Evolutionary conservation across 352 stramenopile genomes (phyloP), one percentile per base, ranked within the genome.

Genomic region (Globisporangium yorkense): DNA sequence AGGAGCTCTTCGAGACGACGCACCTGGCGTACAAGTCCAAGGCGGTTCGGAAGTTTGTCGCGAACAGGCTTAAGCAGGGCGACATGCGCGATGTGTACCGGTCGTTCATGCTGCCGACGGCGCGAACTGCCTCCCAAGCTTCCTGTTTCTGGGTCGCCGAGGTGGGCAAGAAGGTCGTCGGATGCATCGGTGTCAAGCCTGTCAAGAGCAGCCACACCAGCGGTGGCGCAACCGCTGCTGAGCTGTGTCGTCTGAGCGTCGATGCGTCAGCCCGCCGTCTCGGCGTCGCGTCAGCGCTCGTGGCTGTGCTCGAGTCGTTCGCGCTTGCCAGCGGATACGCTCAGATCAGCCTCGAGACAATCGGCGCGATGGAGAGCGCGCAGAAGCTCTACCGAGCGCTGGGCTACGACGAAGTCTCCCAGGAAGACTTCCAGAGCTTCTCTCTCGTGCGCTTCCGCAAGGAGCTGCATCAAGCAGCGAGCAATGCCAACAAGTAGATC

Each of bases 21-120:
- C 81, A 88, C 29, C 65, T 87, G 5, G 74, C 84, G 47, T 84
- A 87, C 49, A 57, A 55, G 10, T 86, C 76, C 41, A 84, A 82
- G 54, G 80, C 81, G 18, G 81, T 92, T 8, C 67, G 72, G 33
- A 82, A 87, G 59, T 88, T 92, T 57, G 77, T 89, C 27, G 70
- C 71, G 9, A 84, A 84, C 21, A 74, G 74, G 8, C 67, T 89
- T 13, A 61, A 67, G 35, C 50, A 68, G 8, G 77, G 76, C 13
- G 79, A 92, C 53, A 72, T 92, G 59, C 66, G 71, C 12, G 68
- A 92, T 39, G 57, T 92, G 13, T 24, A 71, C 0, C 51, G 60
- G 16, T 63, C 66, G 9, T 92, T 88, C 57, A 56, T 83, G 41
- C 7, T 29, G 2, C 48, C 41, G 1, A 18, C 12, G 5, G 13